These are phyloP conservation scores for Cicer bijugum DNA, from an alignment of 306 rosid species.

Conservation along the genomic window DNA sequence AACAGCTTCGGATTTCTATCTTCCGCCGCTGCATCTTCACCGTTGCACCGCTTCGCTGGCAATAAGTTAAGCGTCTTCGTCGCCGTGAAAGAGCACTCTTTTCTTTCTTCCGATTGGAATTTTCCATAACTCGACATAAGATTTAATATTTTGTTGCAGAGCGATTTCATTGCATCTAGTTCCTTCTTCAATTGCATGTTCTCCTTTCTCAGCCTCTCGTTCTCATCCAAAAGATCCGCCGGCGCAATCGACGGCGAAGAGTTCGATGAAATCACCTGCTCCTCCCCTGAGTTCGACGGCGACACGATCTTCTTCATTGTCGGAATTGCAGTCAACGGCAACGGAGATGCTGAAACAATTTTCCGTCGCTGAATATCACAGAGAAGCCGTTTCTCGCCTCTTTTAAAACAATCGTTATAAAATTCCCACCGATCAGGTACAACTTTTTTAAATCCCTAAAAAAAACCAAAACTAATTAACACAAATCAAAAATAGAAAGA, in stretches of 20 bases:
- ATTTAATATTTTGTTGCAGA: slow-evolving; percentile 68
- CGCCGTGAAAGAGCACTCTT: slow-evolving; percentile 43
- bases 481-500: background rate
- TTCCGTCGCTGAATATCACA: slow-evolving; percentile 85
- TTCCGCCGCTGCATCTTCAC: slow-evolving; percentile 1
- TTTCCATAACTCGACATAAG: slow-evolving; percentile 63
- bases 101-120: slow-evolving; percentile 42
- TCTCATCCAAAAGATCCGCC: slow-evolving; percentile 71
- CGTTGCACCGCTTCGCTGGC: slow-evolving; percentile 49
- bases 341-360: slow-evolving; percentile 16
- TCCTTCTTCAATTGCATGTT: slow-evolving; percentile 68
- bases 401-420: slow-evolving; percentile 72
- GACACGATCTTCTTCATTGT: slow-evolving; percentile 46
- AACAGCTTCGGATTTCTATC: slow-evolving; percentile 59
- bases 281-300: slow-evolving; percentile 71
- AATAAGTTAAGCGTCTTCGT: slow-evolving; percentile 56
- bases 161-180: slow-evolving; percentile 67
- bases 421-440: slow-evolving; percentile 95
- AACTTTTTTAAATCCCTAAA: slow-evolving; percentile 80
- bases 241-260: slow-evolving; percentile 60
- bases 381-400: slow-evolving; percentile 68
- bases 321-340: slow-evolving; percentile 40
- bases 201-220: slow-evolving; percentile 78
- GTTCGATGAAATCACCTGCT: slow-evolving; percentile 67
- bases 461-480: background rate